A percentile compares a stretch with the other conserved stretches of the same genome.
Evolutionary conservation across 2,329 filamentous ascomycete genomes (phyloP).

Genomic region (Fusarium pseudograminearum): DNA sequence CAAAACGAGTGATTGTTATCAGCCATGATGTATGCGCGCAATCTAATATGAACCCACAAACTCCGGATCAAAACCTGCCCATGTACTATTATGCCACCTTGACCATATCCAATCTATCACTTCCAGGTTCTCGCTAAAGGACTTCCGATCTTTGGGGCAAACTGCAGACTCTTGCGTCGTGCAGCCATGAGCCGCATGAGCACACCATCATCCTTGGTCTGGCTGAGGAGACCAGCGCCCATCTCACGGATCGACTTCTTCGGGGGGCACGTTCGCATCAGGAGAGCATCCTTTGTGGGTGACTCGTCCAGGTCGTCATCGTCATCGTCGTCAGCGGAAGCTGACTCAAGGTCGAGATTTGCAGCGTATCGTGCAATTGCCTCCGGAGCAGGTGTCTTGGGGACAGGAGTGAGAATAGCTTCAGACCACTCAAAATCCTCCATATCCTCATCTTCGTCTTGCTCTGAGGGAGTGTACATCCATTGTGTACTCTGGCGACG

Average conservation of each 20-base stretch:
- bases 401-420: constrained; percentile 65
- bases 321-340: constrained; percentile 52
- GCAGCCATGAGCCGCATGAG: constrained; percentile 76
- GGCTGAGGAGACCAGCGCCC: constrained; percentile 59
- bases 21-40: constrained; percentile 27
- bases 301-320: constrained; percentile 46
- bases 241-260: constrained; percentile 62
- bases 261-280: constrained; percentile 67
- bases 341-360: constrained; percentile 60
- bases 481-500: constrained; percentile 67
- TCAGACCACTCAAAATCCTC: constrained; percentile 58
- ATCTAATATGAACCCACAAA: constrained; percentile 32
- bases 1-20: constrained; percentile 43
- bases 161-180: constrained; percentile 81
- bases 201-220: constrained; percentile 67
- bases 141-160: constrained; percentile 79
- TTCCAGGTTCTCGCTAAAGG: constrained; percentile 72
- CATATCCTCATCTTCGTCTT: constrained; percentile 54
- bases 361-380: constrained; percentile 65
- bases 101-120: constrained; percentile 29
- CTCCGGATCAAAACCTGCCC: constrained; percentile 27
- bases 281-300: constrained; percentile 53
- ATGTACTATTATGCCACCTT: constrained; percentile 29
- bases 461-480: constrained; percentile 66
- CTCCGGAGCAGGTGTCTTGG: constrained; percentile 70